Evolutionary conservation across 257 asterid genomes (phyloP), one percentile per base, ranked within the genome.

Genomic region (Echites panduratus): DNA sequence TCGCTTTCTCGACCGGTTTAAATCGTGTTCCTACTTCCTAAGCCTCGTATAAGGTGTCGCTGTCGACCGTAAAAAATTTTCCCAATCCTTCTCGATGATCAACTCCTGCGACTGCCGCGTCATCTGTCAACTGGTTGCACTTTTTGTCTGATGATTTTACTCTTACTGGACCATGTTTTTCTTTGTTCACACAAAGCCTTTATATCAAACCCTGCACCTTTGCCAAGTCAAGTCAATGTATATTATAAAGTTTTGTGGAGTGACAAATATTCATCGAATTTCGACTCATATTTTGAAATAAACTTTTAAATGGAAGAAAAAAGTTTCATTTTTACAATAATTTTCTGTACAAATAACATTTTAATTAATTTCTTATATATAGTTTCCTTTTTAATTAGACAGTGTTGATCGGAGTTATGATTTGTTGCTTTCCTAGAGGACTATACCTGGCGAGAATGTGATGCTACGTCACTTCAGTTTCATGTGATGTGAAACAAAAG

Each of bases 1-100:
- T 80, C 76, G 11, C 49, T 73, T 48, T 85, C 68, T 47, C 10
- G n/a, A 16, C 58, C 14, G 27, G 17, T 61, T 57, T 50, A 76
- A 75, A 63, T 32, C 40, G 72, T 53, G 57, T 29, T 35, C 44
- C 66, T 38, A 10, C 24, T 29, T 35, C 44, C 66, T 38, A 10
- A 77, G 64, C 70, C 70, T 32, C n/a, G n/a, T n/a, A n/a, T n/a
- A 32, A 32, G 38, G 38, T 32, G 38, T 32, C 38, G 2, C 76
- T 81, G 78, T 20, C 70, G 29, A 16, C 19, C 66, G 26, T 49
- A 40, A 70, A 48, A 70, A 32, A 41, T 20, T 66, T 32, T 32
- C 38, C 63, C 62, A 70, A 12, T 2, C 40, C 22, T 13, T 13
- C 9, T 67, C 40, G 59, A 32, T 70, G 7, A 24, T 32, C 52